Evolutionary conservation across 2,329 filamentous ascomycete genomes (phyloP), one percentile per base, ranked within the genome.

Genomic region (Calonectria crousiana): DNA sequence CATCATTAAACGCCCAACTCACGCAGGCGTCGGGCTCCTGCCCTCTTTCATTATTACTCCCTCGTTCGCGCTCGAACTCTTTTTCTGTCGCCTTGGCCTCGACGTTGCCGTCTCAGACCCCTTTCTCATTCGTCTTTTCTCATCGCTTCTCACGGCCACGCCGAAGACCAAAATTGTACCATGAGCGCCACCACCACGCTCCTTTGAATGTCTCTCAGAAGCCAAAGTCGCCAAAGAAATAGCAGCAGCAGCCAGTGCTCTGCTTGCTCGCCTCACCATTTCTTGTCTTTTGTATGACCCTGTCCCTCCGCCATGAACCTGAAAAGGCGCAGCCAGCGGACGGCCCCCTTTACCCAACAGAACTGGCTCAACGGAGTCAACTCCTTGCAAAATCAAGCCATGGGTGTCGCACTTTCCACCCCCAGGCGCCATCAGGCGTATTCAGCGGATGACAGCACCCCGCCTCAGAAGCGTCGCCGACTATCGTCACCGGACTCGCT

Each of bases 321-420:
- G 79, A 84, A 85, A 80, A 85, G 83, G 80, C 84, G 85, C 76
- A 87, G 85, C 80, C 85, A 86, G 83, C 87, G 87, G 84, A 86
- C 85, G 78, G 84, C 88, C 71, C 89, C 90, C 74, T 91, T 89
- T 82, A 87, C 91, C 74, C 88, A 90, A 77, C 87, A 89, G 81
- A 90, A 88, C 80, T 90, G 88, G 88, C 84, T 87, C 75, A 86
- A 84, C 75, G 86, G 86, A 62, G 83, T 89, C 80, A 86, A 86
- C 73, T 84, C 86, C 74, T 84, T 83, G 78, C 86, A 88, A 79
- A 79, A 81, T 56, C 78, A 82, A 71, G 80, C 81, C 73, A 89
- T 89, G 87, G 87, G 87, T 58, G 76, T 69, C 44, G 73, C 51
- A 23, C 74, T 80, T 64, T 81, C 79, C 53, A 75, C 78, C 47